These are phyloP conservation scores for Boletus coccyginus DNA, from an alignment of 768 basidiomycete species.

Conservation along the genomic window DNA sequence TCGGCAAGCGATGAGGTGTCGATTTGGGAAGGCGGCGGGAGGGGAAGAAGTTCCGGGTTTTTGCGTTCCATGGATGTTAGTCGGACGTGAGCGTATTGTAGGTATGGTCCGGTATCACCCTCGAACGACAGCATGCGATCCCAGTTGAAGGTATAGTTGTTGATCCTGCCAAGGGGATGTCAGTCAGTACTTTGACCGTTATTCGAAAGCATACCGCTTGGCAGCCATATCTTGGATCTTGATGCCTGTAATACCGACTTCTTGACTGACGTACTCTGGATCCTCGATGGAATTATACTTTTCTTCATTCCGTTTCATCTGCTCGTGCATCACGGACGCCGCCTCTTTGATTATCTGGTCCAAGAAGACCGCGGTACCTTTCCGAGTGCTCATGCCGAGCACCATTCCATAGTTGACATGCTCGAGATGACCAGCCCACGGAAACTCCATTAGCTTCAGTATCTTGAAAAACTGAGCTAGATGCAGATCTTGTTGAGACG, in stretches of 20 bases:
- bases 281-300: conserved; percentile 90
- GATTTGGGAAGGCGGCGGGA: conserved; percentile 68
- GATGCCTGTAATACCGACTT: conserved; percentile 92
- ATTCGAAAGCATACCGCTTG: conserved; percentile 59
- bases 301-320: conserved; percentile 92
- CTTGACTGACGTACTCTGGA: conserved; percentile 71
- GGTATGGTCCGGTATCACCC: conserved; percentile 93
- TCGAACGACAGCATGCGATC: conserved; percentile 93
- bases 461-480: conserved; percentile 93
- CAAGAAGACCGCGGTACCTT: conserved; percentile 93
- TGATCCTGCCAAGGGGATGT: conserved; percentile 54
- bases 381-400: conserved; percentile 91
- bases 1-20: conserved; percentile 63
- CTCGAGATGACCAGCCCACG: conserved; percentile 78
- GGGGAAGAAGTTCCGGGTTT: conserved; percentile 81
- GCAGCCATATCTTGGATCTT: conserved; percentile 99
- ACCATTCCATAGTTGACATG: conserved; percentile 94
- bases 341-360: conserved; percentile 92
- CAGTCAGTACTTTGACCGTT: not conserved
- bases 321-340: conserved; percentile 87
- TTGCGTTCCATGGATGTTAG: conserved; percentile 88
- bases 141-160: conserved; percentile 96
- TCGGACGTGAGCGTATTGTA: conserved; percentile 96
- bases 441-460: conserved; percentile 83
- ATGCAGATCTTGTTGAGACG: conserved; percentile 85